Base-by-base conservation (phyloP, 2,329 filamentous ascomycete genomes). In the Neofusicoccum umdonicola region DNA sequence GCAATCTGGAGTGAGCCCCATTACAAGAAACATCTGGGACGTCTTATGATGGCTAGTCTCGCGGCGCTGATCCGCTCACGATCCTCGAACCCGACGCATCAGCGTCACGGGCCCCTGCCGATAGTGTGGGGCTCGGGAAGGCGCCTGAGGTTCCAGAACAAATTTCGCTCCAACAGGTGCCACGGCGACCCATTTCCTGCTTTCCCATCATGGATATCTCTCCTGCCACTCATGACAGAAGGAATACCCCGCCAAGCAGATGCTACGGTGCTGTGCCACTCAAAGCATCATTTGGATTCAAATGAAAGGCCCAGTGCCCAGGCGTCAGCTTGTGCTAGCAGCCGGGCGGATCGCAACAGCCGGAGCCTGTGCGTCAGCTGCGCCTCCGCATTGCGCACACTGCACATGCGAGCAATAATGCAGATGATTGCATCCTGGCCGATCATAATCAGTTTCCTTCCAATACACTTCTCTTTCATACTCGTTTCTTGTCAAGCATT, bases 21-120 rank as follows among this genome's bases (percentile, higher is more conserved):
- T 94, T 66, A 87, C 88, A 60, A 83, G 90, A 64, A 93, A 89
- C 65, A 94, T 94, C 71, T 89, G 91, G 74, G 90, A 93, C 71
- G 81, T 92, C 60, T 80, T 93, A 76, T 93, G 56, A 60, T 37
- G 27, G 27, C 27, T 31, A 17, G 41, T 22, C 39, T 13, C 31
- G 13, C 13, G 27, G 34, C 13, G 48, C 31, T 37, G n/a, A 27
- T 41, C 2, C 27, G 11, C n/a, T 13, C 12, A 39, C 50, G 31
- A 50, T 48, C 31, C 34, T 50, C 35, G 27, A 54, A 41, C 4
- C 22, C 41, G 8, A 15, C 12, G 13, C 39, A 35, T 45, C 39
- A 22, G 15, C 13, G n/a, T 13, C 39, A 17, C n/a, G 19, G 39
- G 11, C 3, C 15, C 22, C 12, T 2, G 22, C 22, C n/a, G 31